Evolutionary conservation across 495 filamentous ascomycete genomes (phyloP).

Genomic region (Tuber umbilicatum): DNA sequence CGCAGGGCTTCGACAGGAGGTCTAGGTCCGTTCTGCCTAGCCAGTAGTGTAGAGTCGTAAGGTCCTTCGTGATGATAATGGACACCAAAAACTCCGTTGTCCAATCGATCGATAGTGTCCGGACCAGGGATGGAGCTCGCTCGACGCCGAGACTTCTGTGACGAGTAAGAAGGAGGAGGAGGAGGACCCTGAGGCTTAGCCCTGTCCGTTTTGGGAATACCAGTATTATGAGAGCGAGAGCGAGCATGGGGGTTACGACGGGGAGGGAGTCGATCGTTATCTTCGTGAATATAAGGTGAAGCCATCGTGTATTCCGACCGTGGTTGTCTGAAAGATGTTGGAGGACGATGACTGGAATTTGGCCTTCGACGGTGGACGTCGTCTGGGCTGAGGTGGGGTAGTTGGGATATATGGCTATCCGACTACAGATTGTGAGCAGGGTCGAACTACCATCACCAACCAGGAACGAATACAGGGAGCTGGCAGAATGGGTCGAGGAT

Average conservation of each 20-base stretch:
- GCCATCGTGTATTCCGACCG: constrained; percentile 1
- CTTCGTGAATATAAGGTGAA: neutral
- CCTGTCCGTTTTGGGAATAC: constrained; percentile 19
- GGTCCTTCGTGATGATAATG: constrained; percentile 88
- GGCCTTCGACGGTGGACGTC: constrained; percentile 13
- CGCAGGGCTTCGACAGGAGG: constrained; percentile 73
- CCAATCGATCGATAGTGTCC: constrained; percentile 76
- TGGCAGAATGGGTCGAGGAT: neutral
- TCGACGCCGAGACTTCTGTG: constrained; percentile 48
- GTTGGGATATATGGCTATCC: constrained; percentile 9
- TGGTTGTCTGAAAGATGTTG: constrained; percentile 16
- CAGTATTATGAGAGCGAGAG: constrained; percentile 9
- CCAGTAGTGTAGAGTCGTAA: constrained; percentile 72
- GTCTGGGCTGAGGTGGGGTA: constrained; percentile 12
- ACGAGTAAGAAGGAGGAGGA: constrained; percentile 17
- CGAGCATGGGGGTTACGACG: constrained; percentile 10
- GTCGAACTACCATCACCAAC: constrained; percentile 3
- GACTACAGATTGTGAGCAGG: constrained; percentile 16
- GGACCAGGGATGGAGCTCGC: constrained; percentile 52
- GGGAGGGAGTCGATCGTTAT: constrained; percentile 4
- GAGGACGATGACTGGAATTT: constrained; percentile 13
- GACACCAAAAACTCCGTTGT: constrained; percentile 51
- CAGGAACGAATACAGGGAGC: neutral
- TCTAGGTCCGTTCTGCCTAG: constrained; percentile 54
- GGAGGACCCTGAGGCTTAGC: constrained; percentile 15